Base-by-base conservation (phyloP, 2,329 filamentous ascomycete genomes). In the Sporothrix dimorphospora region DNA sequence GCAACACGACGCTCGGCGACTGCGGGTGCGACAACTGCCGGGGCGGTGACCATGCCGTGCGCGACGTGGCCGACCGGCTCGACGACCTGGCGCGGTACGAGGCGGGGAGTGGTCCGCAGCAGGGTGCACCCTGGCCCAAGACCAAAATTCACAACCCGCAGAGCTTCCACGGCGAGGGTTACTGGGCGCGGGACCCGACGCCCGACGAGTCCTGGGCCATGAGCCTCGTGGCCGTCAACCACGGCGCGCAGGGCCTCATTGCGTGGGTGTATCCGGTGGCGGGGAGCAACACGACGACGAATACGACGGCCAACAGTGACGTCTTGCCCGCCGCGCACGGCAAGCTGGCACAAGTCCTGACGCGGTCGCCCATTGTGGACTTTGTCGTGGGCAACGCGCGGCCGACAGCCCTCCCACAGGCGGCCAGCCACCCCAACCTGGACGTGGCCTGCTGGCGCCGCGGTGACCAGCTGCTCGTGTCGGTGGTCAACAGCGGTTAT, bases 21-120 rank as follows among this genome's bases (percentile, higher is more conserved):
- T 90, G 88, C 79, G 89, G 88, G 9, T 91, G 89, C 78, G 89
- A 91, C 77, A 85, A 87, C 78, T 91, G 89, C 78, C 75, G 78
- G 2, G 87, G 86, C 69, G 78, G 77, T n/a, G 80, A 87, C 14
- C 80, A 82, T 65, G 78, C 77, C 11, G 81, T 89, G 21, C 80
- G 82, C 24, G 88, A 91, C 76, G 85, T 90, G 0, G 49, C 81
- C 1, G 63, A 72, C 14, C 80, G 85, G 0, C 76, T 85, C 21
- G 74, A 73, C 70, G 79, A 80, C 65, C 74, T 84, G 27, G 69
- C 75, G 0, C 73, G 49, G 14, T 82, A 85, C 75, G 83, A 85
- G 73, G 12, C 55, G 1, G 83, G 81, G 80, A 78, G 85, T 24
- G 38, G 40, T 0, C 59, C 59, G 11, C 59, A 65, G 21, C 59